Percentiles rank a stretch among this genome's conserved stretches.
phyloP scores from a whole-genome alignment of 495 filamentous ascomycete genomes.

The Aspergillus leporis region DNA sequence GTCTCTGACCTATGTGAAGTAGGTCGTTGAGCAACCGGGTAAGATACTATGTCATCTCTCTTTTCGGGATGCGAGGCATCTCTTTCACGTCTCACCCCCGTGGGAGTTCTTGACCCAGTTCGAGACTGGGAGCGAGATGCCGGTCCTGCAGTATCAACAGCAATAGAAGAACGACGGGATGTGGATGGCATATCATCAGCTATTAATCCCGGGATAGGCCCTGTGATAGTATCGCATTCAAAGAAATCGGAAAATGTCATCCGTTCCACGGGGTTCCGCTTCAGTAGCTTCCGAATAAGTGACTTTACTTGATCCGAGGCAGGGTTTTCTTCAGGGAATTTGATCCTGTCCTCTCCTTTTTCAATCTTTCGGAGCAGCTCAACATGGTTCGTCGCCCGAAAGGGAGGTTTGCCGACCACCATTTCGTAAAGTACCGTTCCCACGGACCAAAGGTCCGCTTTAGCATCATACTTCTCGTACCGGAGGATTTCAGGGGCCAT shows the following conservation, averaged over 20 bases:
- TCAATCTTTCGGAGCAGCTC: conserved; percentile 92
- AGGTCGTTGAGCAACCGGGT: conserved; percentile 29
- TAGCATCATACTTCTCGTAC: conserved; percentile 96
- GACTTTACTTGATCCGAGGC: conserved; percentile 77
- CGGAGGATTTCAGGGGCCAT: conserved; percentile 98
- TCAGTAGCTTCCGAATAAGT: conserved; percentile 78
- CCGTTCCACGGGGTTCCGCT: conserved; percentile 79
- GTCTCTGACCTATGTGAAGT: conserved; percentile 36
- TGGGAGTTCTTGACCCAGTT: conserved; percentile 16
- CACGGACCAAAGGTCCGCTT: conserved; percentile 96
- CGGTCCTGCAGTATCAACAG: conserved; percentile 12
- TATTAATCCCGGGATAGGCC: conserved; percentile 79
- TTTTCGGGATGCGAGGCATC: conserved; percentile 26
- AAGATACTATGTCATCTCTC: conserved; percentile 28
- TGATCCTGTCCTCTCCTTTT: conserved; percentile 76
- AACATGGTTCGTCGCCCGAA: conserved; percentile 90
- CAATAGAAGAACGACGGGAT: conserved; percentile 24
- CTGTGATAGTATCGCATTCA: conserved; percentile 66
- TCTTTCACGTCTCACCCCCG: conserved; percentile 18
- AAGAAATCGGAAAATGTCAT: conserved; percentile 85
- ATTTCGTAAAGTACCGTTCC: conserved; percentile 95
- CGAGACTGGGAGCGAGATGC: conserved; percentile 31
- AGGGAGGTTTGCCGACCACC: conserved; percentile 87
- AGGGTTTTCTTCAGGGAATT: conserved; percentile 71
- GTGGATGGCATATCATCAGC: conserved; percentile 64